These are phyloP conservation scores for Chamaecrista fasciculata DNA, from an alignment of 306 rosid species.

Conservation along the genomic window DNA sequence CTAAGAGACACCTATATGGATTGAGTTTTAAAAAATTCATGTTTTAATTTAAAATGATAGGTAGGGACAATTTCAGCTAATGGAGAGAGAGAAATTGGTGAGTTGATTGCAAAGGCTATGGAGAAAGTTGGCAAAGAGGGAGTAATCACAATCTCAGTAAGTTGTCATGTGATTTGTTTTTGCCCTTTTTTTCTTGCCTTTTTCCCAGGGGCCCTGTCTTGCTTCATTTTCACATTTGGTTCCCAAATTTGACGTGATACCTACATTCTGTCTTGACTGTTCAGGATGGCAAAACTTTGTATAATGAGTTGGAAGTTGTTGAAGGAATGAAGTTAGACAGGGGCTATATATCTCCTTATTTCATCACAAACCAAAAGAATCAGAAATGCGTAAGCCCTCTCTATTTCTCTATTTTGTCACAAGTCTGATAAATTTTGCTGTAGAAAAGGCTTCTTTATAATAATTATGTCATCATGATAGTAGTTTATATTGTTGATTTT, in stretches of 20 bases:
- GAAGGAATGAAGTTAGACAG: slow-evolving; percentile 99
- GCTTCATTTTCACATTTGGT: not conserved
- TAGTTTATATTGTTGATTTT: not conserved
- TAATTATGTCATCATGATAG: not conserved
- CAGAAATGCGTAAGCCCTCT: slow-evolving; percentile 84
- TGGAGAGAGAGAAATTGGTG: slow-evolving; percentile 96
- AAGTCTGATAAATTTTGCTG: not conserved
- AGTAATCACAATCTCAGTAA: slow-evolving; percentile 86
- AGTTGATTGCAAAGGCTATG: slow-evolving; percentile 95
- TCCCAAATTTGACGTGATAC: not conserved
- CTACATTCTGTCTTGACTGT: not conserved
- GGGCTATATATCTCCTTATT: slow-evolving; percentile 93
- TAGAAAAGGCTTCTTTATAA: not conserved
- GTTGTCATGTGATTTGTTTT: slow-evolving; percentile 14
- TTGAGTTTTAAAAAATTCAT: not conserved
- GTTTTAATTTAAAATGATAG: slow-evolving; percentile 33
- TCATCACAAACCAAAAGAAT: slow-evolving; percentile 84
- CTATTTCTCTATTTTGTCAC: not conserved
- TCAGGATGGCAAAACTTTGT: slow-evolving; percentile 91
- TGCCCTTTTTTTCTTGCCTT: not conserved
- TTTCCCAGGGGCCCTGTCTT: not conserved
- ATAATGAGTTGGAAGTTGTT: slow-evolving; percentile 93
- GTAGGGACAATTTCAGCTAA: slow-evolving; percentile 95
- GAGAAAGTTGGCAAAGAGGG: slow-evolving; percentile 99
- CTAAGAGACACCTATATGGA: not conserved